Percentiles rank a stretch among this genome's conserved stretches.
phyloP scores from a whole-genome alignment of 257 asterid genomes.

The Solanum corneliomulleri region DNA sequence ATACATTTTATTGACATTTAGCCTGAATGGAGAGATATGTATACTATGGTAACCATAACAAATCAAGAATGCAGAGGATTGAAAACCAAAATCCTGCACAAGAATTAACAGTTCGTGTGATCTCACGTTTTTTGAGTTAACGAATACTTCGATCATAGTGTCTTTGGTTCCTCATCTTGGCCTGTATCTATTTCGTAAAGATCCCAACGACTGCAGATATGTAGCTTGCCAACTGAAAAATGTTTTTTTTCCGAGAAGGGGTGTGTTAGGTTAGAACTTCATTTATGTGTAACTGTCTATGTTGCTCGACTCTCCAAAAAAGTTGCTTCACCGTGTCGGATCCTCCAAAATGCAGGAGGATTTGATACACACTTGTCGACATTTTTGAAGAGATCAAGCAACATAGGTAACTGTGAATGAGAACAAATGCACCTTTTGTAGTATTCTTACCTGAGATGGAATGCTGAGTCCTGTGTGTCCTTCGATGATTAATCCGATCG shows the following conservation, averaged over 20 bases:
- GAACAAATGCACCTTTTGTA: not conserved
- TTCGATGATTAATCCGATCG: constrained; percentile 75
- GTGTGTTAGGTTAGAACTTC: not conserved
- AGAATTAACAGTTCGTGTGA: not conserved
- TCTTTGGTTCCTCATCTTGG: not conserved
- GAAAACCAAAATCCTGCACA: not conserved
- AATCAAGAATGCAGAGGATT: not conserved
- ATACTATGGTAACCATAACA: not conserved
- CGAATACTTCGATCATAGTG: not conserved
- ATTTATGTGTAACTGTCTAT: not conserved
- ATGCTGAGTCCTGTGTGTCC: constrained; percentile 70
- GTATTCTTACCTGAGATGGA: constrained; percentile 46
- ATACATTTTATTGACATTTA: not conserved
- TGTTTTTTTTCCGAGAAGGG: not conserved
- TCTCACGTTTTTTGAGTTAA: not conserved
- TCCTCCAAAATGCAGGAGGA: not conserved
- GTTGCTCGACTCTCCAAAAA: not conserved
- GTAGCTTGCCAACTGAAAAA: constrained; percentile 63
- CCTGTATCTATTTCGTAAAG: constrained; percentile 29
- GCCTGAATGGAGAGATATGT: not conserved
- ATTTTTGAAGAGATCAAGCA: not conserved
- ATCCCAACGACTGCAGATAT: constrained; percentile 41
- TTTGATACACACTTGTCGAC: not conserved
- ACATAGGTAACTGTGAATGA: not conserved
- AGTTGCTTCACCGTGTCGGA: not conserved